Percentiles rank a stretch among this genome's conserved stretches.
Evolutionary conservation across 2,329 filamentous ascomycete genomes (phyloP).

Genomic region (Fusarium mangiferae): DNA sequence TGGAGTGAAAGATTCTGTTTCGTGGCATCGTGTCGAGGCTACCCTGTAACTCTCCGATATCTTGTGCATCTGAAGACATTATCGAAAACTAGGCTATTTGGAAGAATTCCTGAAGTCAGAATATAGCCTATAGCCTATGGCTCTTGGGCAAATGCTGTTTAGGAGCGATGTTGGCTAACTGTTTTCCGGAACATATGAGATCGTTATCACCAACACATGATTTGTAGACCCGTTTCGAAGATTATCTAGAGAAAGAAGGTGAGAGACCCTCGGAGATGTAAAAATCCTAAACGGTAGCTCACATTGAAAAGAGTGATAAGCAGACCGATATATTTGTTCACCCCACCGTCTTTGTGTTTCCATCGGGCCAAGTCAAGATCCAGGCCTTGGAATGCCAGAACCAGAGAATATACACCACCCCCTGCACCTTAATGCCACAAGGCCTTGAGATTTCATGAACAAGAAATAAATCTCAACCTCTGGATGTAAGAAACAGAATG

Average conservation of each 20-base stretch:
- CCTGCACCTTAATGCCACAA: not conserved
- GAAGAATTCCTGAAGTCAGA: no score
- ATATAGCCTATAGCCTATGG: no score
- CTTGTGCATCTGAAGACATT: not conserved
- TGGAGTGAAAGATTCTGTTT: not conserved
- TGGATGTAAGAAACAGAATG: not conserved
- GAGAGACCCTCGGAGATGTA: no score
- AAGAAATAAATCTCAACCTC: not conserved
- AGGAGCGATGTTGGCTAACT: not conserved
- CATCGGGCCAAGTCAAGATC: not conserved
- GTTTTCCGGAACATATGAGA: not conserved
- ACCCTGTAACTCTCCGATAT: not conserved
- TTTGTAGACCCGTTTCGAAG: not conserved
- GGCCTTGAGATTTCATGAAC: not conserved
- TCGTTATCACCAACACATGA: not conserved
- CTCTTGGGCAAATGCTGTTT: no score
- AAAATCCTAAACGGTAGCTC: not conserved
- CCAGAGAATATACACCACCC: not conserved
- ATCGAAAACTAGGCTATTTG: no score
- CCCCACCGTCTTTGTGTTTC: not conserved
- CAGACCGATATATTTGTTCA: not conserved
- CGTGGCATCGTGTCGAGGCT: not conserved
- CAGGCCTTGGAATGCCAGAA: not conserved
- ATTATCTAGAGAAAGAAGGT: not conserved
- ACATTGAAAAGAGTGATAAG: not conserved